A percentile compares a stretch with the other conserved stretches of the same genome.
phyloP scores from a whole-genome alignment of 495 filamentous ascomycete species.

The Sordaria brevicollis region DNA sequence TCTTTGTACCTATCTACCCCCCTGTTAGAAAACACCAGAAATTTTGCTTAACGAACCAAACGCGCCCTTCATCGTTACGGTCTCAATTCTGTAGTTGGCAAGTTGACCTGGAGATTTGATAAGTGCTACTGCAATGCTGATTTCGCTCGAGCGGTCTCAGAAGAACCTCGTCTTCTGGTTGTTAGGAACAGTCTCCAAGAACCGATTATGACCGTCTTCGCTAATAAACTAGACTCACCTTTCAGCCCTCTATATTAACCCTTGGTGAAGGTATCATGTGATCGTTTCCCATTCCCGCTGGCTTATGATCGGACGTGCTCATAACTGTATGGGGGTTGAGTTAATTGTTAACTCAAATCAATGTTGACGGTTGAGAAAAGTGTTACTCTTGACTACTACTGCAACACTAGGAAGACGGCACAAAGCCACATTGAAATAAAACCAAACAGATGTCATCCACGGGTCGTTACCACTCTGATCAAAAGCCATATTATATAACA shows the following conservation, averaged over 20 bases:
- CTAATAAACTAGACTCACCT: neutral
- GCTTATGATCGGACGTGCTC: neutral
- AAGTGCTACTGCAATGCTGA: neutral
- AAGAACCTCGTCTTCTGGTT: too few relatives aligned
- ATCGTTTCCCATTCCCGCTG: neutral
- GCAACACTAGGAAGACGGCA: neutral
- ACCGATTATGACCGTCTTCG: neutral
- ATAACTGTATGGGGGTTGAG: neutral
- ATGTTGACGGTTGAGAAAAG: neutral
- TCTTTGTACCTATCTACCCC: too few relatives aligned
- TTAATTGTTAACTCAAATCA: neutral
- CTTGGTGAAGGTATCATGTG: neutral
- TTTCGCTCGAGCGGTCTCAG: too few relatives aligned
- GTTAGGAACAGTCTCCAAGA: neutral
- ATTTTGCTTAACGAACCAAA: too few relatives aligned
- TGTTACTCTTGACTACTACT: neutral
- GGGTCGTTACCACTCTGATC: neutral
- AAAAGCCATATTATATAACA: too few relatives aligned
- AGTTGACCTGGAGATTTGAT: neutral
- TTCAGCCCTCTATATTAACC: too few relatives aligned
- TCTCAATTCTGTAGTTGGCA: neutral
- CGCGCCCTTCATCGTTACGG: neutral
- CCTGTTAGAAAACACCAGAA: too few relatives aligned
- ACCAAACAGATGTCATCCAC: neutral
- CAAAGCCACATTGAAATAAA: neutral